Percentiles rank a stretch among this genome's conserved stretches.
phyloP scores from a whole-genome alignment of 177 flowering plant species.

The Vitis hybrid region DNA sequence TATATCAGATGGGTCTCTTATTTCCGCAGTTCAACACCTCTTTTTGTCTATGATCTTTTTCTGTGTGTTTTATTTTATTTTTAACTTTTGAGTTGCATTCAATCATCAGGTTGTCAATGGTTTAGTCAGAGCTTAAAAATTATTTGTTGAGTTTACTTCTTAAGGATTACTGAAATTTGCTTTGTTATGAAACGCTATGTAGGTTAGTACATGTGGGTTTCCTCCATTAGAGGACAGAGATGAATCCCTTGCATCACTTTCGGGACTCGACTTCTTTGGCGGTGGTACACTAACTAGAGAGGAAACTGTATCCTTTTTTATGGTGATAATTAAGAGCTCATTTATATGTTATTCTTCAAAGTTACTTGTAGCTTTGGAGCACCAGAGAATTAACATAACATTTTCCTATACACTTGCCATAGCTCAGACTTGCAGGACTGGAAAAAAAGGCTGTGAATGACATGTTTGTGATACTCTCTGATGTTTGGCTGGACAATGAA shows the following conservation, averaged over 20 bases:
- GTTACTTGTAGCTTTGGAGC: background rate
- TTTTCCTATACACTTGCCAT: conserved; percentile 29
- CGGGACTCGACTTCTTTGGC: conserved; percentile 88
- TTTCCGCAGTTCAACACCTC: background rate
- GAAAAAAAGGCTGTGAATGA: conserved; percentile 86
- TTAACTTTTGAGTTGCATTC: background rate
- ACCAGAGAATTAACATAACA: background rate
- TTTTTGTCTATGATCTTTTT: background rate
- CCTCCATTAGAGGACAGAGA: conserved; percentile 95
- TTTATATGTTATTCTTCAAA: background rate
- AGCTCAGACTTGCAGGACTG: conserved; percentile 70
- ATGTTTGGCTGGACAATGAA: conserved; percentile 82
- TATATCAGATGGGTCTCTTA: background rate
- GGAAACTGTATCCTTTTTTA: conserved; percentile 68
- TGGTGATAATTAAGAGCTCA: background rate
- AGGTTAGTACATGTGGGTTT: conserved; percentile 93
- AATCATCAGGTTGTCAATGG: background rate
- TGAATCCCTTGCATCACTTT: conserved; percentile 52
- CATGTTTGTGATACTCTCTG: conserved; percentile 93
- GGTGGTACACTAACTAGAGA: conserved; percentile 67
- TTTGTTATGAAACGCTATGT: conserved; percentile 16
- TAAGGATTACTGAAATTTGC: background rate
- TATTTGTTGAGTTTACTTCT: background rate
- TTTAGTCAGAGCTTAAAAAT: background rate
- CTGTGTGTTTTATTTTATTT: background rate